Conservation (phyloP, 2,329 filamentous ascomycete species). For the Blastomyces gilchristii region DNA sequence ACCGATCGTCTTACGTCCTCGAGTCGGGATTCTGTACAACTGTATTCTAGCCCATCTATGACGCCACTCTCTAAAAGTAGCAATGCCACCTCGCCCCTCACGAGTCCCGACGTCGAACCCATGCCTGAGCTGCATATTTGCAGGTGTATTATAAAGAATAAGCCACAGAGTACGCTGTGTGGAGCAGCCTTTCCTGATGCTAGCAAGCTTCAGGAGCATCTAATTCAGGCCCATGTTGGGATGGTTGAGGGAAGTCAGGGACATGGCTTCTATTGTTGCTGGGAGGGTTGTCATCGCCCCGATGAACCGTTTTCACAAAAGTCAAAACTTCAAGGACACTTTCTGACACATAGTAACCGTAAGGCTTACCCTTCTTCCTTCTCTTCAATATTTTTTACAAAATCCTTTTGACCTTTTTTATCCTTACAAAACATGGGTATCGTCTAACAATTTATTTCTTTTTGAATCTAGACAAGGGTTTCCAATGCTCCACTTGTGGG, state of each 20-base stretch:
- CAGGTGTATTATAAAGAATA: conserved; percentile 25
- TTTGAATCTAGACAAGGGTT: conserved; percentile 30
- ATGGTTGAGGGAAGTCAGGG: conserved; percentile 31
- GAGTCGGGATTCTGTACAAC: background rate
- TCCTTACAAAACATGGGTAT: background rate
- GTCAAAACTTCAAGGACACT: conserved; percentile 37
- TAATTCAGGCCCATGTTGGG: conserved; percentile 29
- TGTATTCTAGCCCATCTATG: conserved; percentile 23
- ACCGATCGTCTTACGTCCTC: background rate
- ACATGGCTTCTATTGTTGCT: conserved; percentile 36
- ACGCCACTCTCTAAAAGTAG: conserved; percentile 30
- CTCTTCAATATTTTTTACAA: background rate
- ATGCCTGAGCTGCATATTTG: conserved; percentile 31
- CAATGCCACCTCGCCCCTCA: conserved; percentile 27
- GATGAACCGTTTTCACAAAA: conserved; percentile 38
- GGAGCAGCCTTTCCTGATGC: conserved; percentile 29
- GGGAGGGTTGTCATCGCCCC: conserved; percentile 34
- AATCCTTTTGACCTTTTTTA: background rate
- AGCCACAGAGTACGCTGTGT: conserved; percentile 20
- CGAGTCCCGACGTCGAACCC: conserved; percentile 27
- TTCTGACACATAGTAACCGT: conserved; percentile 38
- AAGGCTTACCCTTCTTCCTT: conserved; percentile 11
- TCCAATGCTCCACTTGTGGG: conserved; percentile 32
- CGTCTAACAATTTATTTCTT: background rate
- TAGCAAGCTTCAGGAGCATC: conserved; percentile 32